Conservation (phyloP, 140 eudicot genomes). For the Erigeron philadelphicus region DNA sequence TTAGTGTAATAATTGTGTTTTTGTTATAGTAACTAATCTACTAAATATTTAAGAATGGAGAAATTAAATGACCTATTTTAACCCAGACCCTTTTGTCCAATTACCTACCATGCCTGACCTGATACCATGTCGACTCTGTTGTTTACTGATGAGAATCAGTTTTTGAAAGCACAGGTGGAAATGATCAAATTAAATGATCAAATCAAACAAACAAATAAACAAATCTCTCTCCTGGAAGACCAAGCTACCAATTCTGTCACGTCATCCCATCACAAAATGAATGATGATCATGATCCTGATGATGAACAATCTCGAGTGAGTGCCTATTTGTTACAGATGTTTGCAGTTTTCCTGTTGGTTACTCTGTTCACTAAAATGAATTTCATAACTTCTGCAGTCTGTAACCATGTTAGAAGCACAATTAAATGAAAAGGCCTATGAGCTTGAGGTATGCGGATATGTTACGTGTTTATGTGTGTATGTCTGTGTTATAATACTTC, state of each 20-base stretch:
- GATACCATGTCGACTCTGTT: background rate
- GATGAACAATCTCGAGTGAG: constrained; percentile 46
- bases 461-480: constrained; percentile 5
- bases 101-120: background rate
- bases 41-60: background rate
- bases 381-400: constrained; percentile 1
- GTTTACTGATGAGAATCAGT: constrained; percentile 4
- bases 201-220: constrained; percentile 47
- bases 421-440: constrained; percentile 60
- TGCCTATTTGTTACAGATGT: constrained; percentile 5
- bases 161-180: constrained; percentile 35
- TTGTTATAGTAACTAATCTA: background rate
- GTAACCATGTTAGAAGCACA: constrained; percentile 52
- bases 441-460: constrained; percentile 57
- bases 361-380: background rate
- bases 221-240: constrained; percentile 49
- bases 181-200: constrained; percentile 56
- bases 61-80: constrained; percentile 6
- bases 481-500: constrained; percentile 9
- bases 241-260: constrained; percentile 43
- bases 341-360: background rate
- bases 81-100: background rate
- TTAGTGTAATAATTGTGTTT: background rate
- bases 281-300: constrained; percentile 7
- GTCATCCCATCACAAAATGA: constrained; percentile 39